phyloP scores from a whole-genome alignment of 208 protist species.

The Trypanosomatidae sp. region DNA sequence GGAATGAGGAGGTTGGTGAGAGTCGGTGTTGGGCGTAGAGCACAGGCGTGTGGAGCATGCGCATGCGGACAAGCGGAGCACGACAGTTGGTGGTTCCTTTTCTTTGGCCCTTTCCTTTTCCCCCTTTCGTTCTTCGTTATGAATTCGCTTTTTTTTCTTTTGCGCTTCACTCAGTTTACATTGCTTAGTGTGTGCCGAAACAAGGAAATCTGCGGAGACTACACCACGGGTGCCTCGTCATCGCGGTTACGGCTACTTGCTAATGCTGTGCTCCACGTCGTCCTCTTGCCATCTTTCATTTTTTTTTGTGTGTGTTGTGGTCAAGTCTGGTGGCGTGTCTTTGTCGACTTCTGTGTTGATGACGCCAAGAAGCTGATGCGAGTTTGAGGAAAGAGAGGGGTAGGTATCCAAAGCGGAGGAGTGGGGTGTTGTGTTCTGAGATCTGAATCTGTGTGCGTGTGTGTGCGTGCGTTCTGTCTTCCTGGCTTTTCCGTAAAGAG shows the following conservation, averaged over 20 bases:
- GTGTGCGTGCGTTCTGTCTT: slow-evolving; percentile 2
- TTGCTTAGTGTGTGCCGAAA: neutral
- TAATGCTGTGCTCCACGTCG: too few species aligned
- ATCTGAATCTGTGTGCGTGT: neutral
- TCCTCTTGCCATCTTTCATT: too few species aligned
- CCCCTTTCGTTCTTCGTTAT: neutral
- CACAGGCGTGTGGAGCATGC: neutral
- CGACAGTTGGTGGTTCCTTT: neutral
- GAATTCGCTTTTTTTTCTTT: neutral
- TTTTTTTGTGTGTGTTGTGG: too few species aligned
- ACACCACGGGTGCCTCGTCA: too few species aligned
- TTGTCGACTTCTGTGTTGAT: too few species aligned
- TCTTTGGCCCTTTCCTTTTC: neutral
- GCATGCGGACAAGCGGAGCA: neutral
- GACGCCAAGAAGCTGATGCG: neutral
- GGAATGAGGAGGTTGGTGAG: neutral
- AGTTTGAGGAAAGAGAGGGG: neutral
- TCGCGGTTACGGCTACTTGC: too few species aligned
- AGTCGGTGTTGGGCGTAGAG: neutral
- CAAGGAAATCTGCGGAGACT: too few species aligned
- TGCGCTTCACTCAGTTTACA: neutral
- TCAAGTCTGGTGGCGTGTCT: too few species aligned
- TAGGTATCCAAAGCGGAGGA: neutral
- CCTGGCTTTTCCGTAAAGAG: too few species aligned
- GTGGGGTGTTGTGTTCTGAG: neutral